These are phyloP conservation scores for Mucor irregularis DNA, from an alignment of 371 early-diverging fungal genomes.

Conservation along the genomic window DNA sequence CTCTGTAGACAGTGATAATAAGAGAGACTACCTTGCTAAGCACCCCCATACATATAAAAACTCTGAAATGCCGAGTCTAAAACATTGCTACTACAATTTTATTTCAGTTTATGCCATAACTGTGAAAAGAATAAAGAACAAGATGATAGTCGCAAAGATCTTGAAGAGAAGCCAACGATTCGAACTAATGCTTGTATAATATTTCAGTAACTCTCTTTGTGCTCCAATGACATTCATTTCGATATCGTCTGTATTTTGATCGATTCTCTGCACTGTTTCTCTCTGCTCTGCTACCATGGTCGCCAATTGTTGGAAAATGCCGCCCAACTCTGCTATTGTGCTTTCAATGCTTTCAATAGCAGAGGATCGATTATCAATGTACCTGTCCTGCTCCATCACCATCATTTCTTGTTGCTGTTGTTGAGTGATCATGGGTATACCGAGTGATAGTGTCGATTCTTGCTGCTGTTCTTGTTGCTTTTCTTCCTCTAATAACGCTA, in stretches of 20 bases:
- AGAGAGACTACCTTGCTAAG: no score
- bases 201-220: slow-evolving; percentile 86
- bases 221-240: slow-evolving; percentile 92
- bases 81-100: not conserved
- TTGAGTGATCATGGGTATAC: slow-evolving; percentile 52
- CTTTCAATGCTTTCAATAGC: slow-evolving; percentile 96
- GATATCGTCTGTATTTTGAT: slow-evolving; percentile 92
- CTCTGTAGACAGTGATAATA: no score
- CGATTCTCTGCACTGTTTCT: slow-evolving; percentile 94
- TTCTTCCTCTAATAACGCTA: slow-evolving; percentile 17
- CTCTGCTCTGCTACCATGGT: slow-evolving; percentile 94
- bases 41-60: no score
- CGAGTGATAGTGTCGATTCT: slow-evolving; percentile 46
- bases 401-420: slow-evolving; percentile 65
- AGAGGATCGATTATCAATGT: slow-evolving; percentile 81
- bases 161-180: slow-evolving; percentile 97
- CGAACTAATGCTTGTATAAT: slow-evolving; percentile 85
- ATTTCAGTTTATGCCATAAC: slow-evolving; percentile 35
- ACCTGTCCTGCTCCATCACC: slow-evolving; percentile 55
- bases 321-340: slow-evolving; percentile 96
- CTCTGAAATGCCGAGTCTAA: not conserved
- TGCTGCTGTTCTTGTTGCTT: slow-evolving; percentile 26
- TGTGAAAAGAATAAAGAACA: slow-evolving; percentile 58
- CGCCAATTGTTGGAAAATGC: slow-evolving; percentile 93
- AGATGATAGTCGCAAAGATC: slow-evolving; percentile 81